phyloP scores from a whole-genome alignment of 345 rosid species.

The Gossypioides kirkii region DNA sequence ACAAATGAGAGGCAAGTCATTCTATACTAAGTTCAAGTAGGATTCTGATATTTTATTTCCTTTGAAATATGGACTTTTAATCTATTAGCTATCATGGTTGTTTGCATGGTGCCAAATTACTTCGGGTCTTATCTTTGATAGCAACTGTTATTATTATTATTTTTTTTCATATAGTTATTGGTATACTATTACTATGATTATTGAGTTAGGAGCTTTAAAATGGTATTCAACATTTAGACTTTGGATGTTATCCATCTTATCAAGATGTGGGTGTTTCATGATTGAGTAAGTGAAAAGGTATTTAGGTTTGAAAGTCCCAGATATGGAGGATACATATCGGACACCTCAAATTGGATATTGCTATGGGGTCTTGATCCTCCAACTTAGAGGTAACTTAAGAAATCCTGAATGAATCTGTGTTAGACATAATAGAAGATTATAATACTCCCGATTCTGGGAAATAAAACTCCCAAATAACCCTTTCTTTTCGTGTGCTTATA shows the following conservation, averaged over 20 bases:
- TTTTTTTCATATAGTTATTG: neutral
- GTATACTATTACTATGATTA: neutral
- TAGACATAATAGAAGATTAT: neutral
- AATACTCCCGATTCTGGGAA: neutral
- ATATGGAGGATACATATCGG: neutral
- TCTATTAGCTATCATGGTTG: neutral
- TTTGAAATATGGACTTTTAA: neutral
- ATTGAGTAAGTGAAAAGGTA: neutral
- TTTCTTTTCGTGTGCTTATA: neutral
- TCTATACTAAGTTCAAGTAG: neutral
- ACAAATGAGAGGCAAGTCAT: slow-evolving; percentile 64
- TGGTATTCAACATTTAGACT: neutral
- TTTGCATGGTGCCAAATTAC: neutral
- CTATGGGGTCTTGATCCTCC: neutral
- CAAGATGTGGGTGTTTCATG: neutral
- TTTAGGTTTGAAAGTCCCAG: neutral
- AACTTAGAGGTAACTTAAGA: neutral
- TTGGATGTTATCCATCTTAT: neutral
- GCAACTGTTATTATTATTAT: neutral
- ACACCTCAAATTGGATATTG: neutral
- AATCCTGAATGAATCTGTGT: neutral
- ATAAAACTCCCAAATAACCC: neutral
- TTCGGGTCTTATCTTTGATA: neutral
- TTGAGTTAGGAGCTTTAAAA: neutral
- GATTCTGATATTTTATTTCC: slow-evolving; percentile 7